Base-by-base conservation (phyloP, 768 basidiomycete species). In the Xanthoconium purpureum region DNA sequence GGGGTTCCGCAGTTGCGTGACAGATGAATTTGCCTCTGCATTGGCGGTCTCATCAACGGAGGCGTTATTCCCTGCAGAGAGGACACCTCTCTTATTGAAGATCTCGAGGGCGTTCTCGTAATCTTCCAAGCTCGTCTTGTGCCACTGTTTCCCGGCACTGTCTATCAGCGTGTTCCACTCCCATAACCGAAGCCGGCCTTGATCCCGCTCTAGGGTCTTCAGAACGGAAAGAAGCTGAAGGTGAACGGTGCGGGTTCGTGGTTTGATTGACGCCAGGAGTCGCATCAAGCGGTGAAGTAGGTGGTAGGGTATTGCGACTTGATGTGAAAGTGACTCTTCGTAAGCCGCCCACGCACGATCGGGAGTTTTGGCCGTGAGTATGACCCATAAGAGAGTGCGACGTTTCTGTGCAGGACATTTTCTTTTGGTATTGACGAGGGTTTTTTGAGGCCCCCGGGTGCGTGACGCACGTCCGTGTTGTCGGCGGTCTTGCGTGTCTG, bases 101-200 rank as follows among this genome's bases (percentile, higher is more conserved):
- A 88, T 76, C 52, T 77, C 78, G 56, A 90, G 71, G 17, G 88
- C 79, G 30, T 76, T 74, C 54, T 79, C 76, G 71, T 86, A 87
- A 58, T 89, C 84, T 55, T 78, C 78, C 48, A 74, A 57, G 29
- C 75, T 71, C 40, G 83, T 81, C 66, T 79, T 83, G 54, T 88
- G 79, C 74, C 79, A 83, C 4, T 88, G 87, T 56, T 78, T 80
- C 15, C 84, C 89, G 1, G 85, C 84, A 64, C 76, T 78, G 61
- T 87, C 79, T 56, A 92, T 80, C 44, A 93, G 77, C 9, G 82
- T 75, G 66, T 91, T 92, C 88, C 90, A 92, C 67, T 91, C 82
- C 77, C 83, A 83, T n/a, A 73, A 62, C 59, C 80, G 75, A 33
- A 90, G 68, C 12, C 53, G 72, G 24, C 83, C 86, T 13, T 83